Percentiles rank a stretch among this genome's conserved stretches.
Conservation (phyloP, 305 asterid genomes). For the Fraxinus angustifolia region DNA sequence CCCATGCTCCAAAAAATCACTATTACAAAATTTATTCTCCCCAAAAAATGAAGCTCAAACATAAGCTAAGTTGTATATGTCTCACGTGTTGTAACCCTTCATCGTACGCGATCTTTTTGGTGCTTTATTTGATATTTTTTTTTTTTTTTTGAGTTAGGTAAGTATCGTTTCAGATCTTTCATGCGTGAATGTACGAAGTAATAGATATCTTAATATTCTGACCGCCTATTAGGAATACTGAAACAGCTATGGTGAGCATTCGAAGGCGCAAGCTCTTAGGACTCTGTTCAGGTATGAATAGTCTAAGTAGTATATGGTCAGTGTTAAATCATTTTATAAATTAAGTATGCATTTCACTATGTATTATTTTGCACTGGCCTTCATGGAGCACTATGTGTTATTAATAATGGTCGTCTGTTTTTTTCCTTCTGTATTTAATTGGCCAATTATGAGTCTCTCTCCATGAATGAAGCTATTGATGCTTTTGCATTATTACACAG, state of each 20-base stretch:
- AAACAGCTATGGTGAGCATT: conserved; percentile 75
- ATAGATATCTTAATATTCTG: conserved; percentile 12
- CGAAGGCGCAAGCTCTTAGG: conserved; percentile 84
- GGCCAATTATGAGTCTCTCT: background rate
- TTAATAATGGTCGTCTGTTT: background rate
- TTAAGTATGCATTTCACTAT: background rate
- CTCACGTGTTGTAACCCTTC: background rate
- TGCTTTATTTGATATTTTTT: background rate
- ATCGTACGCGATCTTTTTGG: background rate
- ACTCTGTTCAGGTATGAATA: conserved; percentile 55
- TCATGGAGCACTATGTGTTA: background rate
- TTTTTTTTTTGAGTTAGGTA: conserved; percentile 4
- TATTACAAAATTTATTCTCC: background rate
- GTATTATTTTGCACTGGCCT: conserved; percentile 5
- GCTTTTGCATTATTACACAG: conserved; percentile 30
- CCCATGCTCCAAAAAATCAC: background rate
- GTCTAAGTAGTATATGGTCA: background rate
- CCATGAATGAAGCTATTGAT: conserved; percentile 13
- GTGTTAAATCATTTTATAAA: background rate
- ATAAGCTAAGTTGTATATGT: background rate
- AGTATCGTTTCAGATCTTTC: background rate
- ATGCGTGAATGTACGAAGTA: background rate
- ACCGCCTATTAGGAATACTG: conserved; percentile 30
- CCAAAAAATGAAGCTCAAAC: background rate
- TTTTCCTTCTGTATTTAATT: background rate